These are phyloP conservation scores for Hamigera avellanea DNA, from an alignment of 495 filamentous ascomycete species.

Conservation along the genomic window DNA sequence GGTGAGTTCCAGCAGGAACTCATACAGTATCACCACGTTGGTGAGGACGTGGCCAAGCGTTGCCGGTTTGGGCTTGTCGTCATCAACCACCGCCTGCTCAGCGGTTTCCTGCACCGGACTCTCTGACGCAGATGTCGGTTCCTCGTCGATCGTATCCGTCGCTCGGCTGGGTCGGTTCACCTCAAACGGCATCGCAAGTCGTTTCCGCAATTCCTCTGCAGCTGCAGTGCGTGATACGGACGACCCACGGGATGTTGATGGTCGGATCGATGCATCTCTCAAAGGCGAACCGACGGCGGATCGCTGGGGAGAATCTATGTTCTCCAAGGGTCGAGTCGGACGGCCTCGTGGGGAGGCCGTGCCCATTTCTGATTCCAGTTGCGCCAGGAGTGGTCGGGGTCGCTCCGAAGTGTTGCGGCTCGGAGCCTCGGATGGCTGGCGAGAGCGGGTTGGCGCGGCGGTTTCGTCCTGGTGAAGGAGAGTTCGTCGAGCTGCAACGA, in stretches of 20 bases:
- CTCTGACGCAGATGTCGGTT: slow-evolving; percentile 15
- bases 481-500: slow-evolving; percentile 57
- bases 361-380: background rate
- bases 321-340: slow-evolving; percentile 3
- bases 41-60: slow-evolving; percentile 84
- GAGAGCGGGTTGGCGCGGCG: slow-evolving; percentile 7
- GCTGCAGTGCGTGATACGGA: slow-evolving; percentile 16
- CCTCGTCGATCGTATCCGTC: slow-evolving; percentile 10
- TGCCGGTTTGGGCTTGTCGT: slow-evolving; percentile 21
- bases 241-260: slow-evolving; percentile 16
- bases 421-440: background rate
- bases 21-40: slow-evolving; percentile 44
- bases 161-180: background rate
- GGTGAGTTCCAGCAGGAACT: slow-evolving; percentile 82
- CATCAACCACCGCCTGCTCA: slow-evolving; percentile 15
- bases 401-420: too few relatives aligned
- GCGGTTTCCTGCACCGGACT: slow-evolving; percentile 29
- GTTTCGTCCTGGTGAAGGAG: slow-evolving; percentile 26
- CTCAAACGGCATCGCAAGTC: slow-evolving; percentile 26
- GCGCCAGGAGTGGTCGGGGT: background rate
- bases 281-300: slow-evolving; percentile 12
- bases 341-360: slow-evolving; percentile 11
- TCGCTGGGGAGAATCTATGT: slow-evolving; percentile 7
- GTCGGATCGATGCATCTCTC: slow-evolving; percentile 12
- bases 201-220: slow-evolving; percentile 25